Percentiles rank a stretch among this genome's conserved stretches.
Conservation (phyloP, 805 yeast species). For the Sugiyamaella lignohabitans region DNA sequence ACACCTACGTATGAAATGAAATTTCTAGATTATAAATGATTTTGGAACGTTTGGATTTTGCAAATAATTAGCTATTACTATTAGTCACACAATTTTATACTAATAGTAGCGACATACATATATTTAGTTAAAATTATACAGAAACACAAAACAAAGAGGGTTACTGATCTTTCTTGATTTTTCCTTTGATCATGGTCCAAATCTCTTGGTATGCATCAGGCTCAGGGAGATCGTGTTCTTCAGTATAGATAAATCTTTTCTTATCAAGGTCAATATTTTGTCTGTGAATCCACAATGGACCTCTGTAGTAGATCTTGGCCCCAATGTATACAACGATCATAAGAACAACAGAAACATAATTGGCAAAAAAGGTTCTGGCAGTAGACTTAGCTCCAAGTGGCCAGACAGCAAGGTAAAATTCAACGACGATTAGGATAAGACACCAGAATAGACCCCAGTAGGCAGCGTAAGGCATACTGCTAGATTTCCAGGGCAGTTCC, state of each 20-base stretch:
- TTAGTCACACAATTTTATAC: no score
- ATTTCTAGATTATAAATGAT: no score
- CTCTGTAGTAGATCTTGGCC: slow-evolving; percentile 31
- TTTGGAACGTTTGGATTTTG: no score
- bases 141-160: background rate
- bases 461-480: slow-evolving; percentile 4
- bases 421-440: slow-evolving; percentile 49
- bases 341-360: slow-evolving; percentile 35
- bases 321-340: slow-evolving; percentile 7
- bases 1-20: no score
- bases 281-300: slow-evolving; percentile 5
- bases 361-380: slow-evolving; percentile 36
- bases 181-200: background rate
- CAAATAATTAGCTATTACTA: no score
- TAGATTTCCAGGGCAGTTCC: slow-evolving; percentile 47
- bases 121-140: no score
- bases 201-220: slow-evolving; percentile 3
- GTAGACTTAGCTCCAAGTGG: slow-evolving; percentile 38
- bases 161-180: background rate
- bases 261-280: slow-evolving; percentile 7
- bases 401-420: slow-evolving; percentile 63
- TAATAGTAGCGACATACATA: no score
- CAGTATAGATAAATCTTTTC: slow-evolving; percentile 5
- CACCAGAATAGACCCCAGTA: slow-evolving; percentile 46
- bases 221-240: slow-evolving; percentile 10